Base-by-base conservation (phyloP, 1,284 basidiomycete species). In the Trametes polyzona region DNA sequence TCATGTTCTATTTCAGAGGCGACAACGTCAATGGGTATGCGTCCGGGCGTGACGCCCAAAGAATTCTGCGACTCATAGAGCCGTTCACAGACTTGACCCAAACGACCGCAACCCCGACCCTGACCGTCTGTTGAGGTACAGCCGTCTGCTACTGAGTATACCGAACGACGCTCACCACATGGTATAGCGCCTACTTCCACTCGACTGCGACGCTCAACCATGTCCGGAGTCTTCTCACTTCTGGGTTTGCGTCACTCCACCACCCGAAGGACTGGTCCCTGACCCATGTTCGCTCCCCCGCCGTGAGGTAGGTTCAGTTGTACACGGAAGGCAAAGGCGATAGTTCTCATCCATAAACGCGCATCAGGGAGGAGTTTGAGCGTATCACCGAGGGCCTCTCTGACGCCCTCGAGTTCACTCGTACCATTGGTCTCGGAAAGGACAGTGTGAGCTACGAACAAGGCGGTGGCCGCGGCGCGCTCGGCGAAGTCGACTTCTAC, bases 21-120 rank as follows among this genome's bases (percentile, higher is more conserved):
- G 96, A 99, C 76, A 98, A 97, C 69, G 90, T 99, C 42, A 98
- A 99, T 65, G 94, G 95, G 78, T 90, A n/a, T n/a, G n/a, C n/a
- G n/a, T n/a, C n/a, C n/a, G n/a, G n/a, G n/a, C n/a, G n/a, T n/a
- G n/a, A n/a, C n/a, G n/a, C n/a, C n/a, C n/a, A n/a, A n/a, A n/a
- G n/a, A n/a, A n/a, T n/a, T n/a, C n/a, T n/a, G n/a, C n/a, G n/a
- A n/a, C n/a, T n/a, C n/a, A n/a, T n/a, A n/a, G n/a, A n/a, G n/a
- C n/a, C n/a, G n/a, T n/a, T n/a, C n/a, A 16, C 47, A 90, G 90
- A 9, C 74, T 92, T 27, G 83, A 88, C 59, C 80, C 82, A 2
- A 78, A 87, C 47, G 92, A 96, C 58, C 87, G 96, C 46, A 86
- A 79, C 0, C 94, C 96, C 0, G 87, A 98, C 72, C 96, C 96